Evolutionary conservation across 768 basidiomycete genomes (phyloP), one percentile per base, ranked within the genome.

Genomic region (Dioszegia crocea): DNA sequence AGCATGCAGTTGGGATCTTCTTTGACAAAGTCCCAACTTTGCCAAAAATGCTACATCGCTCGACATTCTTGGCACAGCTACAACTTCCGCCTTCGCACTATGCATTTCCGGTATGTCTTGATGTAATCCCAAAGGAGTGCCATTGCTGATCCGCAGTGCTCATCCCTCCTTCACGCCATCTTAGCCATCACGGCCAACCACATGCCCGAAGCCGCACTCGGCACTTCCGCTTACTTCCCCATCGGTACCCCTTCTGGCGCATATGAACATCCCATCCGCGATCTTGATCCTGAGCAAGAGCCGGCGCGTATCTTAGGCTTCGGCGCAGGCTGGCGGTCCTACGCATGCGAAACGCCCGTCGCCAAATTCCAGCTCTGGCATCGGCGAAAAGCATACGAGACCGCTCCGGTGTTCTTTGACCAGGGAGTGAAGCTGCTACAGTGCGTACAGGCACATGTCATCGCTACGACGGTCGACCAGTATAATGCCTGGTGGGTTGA

Each of bases 401-500:
- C 31, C 4, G 53, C 63, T 8, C 24, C 62, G 1, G 19, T 39
- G 8, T 54, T 51, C 27, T 52, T 73, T 39, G 68, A 69, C 33
- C 33, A 40, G 9, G 68, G 66, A 3, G 56, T 63, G 46, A 63
- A 65, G 56, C 56, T 73, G n/a, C 30, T 70, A 24, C 51, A 66
- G 23, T 59, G 63, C 36, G 52, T 49, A 39, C 56, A 62, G 48
- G 57, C 60, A 3, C 44, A 53, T 26, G 27, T 56, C 21, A 57
- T 62, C 33, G 61, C 56, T 17, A 51, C 56, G n/a, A 40, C 56
- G 17, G 56, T 62, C 12, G 61, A 62, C 43, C 50, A 54, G 44
- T 67, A 60, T 33, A 72, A 72, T 51, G 70, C 63, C n/a, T 72
- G 70, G 69, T 71, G 68, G 65, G 63, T 66, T 2, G 71, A 73